Conservation (phyloP, 2,329 filamentous ascomycete species). For the Cladosporium sphaerospermum region DNA sequence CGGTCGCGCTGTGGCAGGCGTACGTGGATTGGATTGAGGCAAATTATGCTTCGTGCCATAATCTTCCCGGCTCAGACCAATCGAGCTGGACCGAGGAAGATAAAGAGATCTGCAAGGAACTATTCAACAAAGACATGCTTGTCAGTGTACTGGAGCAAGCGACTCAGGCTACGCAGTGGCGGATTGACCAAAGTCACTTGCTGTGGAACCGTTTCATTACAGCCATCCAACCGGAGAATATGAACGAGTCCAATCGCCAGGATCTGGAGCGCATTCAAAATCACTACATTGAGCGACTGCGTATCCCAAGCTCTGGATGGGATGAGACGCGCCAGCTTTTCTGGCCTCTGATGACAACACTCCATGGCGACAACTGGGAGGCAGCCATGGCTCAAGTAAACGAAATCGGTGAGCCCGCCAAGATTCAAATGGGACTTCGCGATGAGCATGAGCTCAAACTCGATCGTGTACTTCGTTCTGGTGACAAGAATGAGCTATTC, state of each 20-base stretch:
- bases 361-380: slow-evolving; percentile 61
- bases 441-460: slow-evolving; percentile 59
- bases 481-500: slow-evolving; percentile 53
- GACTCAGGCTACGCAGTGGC: slow-evolving; percentile 65
- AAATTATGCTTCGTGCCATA: slow-evolving; percentile 60
- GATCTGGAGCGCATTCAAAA: slow-evolving; percentile 59
- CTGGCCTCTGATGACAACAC: slow-evolving; percentile 66
- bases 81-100: slow-evolving; percentile 57
- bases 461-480: slow-evolving; percentile 50
- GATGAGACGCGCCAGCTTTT: slow-evolving; percentile 68
- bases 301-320: slow-evolving; percentile 68
- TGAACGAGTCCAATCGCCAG: slow-evolving; percentile 46
- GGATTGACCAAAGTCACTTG: slow-evolving; percentile 67
- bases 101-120: slow-evolving; percentile 59
- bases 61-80: slow-evolving; percentile 43
- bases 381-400: slow-evolving; percentile 64
- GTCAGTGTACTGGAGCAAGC: slow-evolving; percentile 66
- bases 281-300: slow-evolving; percentile 64
- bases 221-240: slow-evolving; percentile 51
- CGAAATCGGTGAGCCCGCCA: slow-evolving; percentile 56
- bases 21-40: slow-evolving; percentile 75
- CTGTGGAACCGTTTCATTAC: slow-evolving; percentile 72
- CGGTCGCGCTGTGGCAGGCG: slow-evolving; percentile 66
- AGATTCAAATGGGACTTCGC: slow-evolving; percentile 57
- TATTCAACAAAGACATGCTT: slow-evolving; percentile 63